A percentile compares a stretch with the other conserved stretches of the same genome.
phyloP scores from a whole-genome alignment of 1,139 yeast genomes.

The Hansenula lynferdii region DNA sequence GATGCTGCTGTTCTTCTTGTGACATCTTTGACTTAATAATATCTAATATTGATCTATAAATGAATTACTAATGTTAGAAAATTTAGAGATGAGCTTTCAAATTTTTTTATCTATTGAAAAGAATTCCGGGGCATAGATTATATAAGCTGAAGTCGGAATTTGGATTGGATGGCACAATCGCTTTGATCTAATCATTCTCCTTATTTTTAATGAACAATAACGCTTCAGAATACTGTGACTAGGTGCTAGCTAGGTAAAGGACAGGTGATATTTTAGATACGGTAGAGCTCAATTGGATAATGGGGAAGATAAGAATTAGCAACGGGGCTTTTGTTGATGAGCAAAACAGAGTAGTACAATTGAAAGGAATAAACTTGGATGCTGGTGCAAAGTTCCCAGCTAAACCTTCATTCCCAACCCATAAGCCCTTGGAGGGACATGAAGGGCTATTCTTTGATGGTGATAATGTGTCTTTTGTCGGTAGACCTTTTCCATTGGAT shows the following conservation, averaged over 20 bases:
- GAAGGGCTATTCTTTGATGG: slow-evolving; percentile 58
- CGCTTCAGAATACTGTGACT: too few species aligned
- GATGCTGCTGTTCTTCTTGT: neutral
- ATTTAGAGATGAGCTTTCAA: slow-evolving; percentile 1
- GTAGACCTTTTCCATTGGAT: slow-evolving; percentile 71
- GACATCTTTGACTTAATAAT: slow-evolving; percentile 6
- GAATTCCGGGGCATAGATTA: neutral
- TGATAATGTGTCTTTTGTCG: slow-evolving; percentile 71
- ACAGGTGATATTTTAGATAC: too few species aligned
- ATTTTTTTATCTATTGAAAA: neutral
- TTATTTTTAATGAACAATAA: too few species aligned
- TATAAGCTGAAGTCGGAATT: neutral
- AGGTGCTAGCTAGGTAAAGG: too few species aligned
- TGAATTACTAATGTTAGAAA: slow-evolving; percentile 1
- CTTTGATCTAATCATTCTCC: too few species aligned
- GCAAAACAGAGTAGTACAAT: slow-evolving; percentile 51
- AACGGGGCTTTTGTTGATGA: slow-evolving; percentile 58
- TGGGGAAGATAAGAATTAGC: slow-evolving; percentile 13
- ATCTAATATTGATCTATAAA: neutral
- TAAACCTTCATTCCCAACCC: slow-evolving; percentile 50
- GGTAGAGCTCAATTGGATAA: too few species aligned
- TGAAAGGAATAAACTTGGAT: slow-evolving; percentile 84
- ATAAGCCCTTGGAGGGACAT: slow-evolving; percentile 37
- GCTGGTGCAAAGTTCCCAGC: slow-evolving; percentile 71
- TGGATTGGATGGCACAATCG: neutral